Base-by-base conservation (phyloP, 306 rosid genomes). In the Erythrophleum fordii region DNA sequence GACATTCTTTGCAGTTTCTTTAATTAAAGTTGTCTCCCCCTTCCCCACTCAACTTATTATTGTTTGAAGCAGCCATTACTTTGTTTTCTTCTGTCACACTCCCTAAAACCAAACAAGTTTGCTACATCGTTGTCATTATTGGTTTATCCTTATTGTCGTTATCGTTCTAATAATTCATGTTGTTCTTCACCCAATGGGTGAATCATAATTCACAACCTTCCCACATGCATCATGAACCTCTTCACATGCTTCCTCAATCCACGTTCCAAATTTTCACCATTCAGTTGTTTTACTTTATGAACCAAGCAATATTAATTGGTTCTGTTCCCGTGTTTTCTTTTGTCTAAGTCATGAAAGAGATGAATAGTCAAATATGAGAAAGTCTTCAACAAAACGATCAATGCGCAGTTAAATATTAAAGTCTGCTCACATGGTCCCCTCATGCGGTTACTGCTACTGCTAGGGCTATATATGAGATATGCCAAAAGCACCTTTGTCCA, bases 101-200 rank as follows among this genome's bases (percentile, higher is more conserved):
- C 44, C 11, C 17, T 9, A 11, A 31, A 41, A 23, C 73, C 53
- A 41, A 68, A 41, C 34, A 41, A 68, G 53, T 23, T 23, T 67
- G 20, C 53, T 3, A 11, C 73, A 68, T 68, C 35, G 26, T 41
- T 68, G n/a, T 68, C 73, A 41, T 42, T 41, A 42, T 68, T 41
- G 73, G 20, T 28, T 68, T 42, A 68, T 68, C 73, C 73, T 68
- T 68, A 68, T 68, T 41, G 73, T 68, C 53, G 18, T 66, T 37
- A 9, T 66, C n/a, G 39, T 29, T 44, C 11, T 12, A 14, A 41
- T 41, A 16, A 68, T 68, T 22, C 53, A n/a, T 5, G 5, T 9
- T 66, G 51, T 68, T 42, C 73, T 68, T 41, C 52, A 7, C 29
- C 61, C 23, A 18, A 0, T 17, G 53, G 11, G 17, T 52, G 59